These are phyloP conservation scores for Colletotrichum sp. DNA, from an alignment of 2,329 filamentous ascomycete species.

Conservation along the genomic window DNA sequence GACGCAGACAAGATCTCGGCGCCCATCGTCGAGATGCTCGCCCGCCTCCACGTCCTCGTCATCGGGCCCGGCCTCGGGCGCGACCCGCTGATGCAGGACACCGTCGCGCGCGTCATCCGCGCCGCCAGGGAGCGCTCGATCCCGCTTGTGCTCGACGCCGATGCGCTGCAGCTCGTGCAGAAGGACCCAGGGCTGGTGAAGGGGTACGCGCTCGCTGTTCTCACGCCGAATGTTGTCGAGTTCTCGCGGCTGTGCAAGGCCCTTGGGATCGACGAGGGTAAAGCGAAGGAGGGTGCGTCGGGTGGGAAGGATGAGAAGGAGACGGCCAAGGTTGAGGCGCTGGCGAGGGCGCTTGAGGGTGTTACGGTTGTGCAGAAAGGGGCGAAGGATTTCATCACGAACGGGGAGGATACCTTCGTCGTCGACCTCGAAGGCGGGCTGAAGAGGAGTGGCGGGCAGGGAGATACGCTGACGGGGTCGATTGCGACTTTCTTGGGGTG, in stretches of 20 bases:
- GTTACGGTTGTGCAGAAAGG: slow-evolving; percentile 95
- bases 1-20: slow-evolving; percentile 66
- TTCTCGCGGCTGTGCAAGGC: slow-evolving; percentile 82
- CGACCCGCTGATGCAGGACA: slow-evolving; percentile 88
- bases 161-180: slow-evolving; percentile 81
- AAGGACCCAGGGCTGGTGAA: slow-evolving; percentile 76
- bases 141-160: slow-evolving; percentile 89
- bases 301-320: slow-evolving; percentile 30
- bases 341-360: slow-evolving; percentile 80
- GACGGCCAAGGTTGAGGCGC: slow-evolving; percentile 59
- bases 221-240: slow-evolving; percentile 96
- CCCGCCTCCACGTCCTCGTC: slow-evolving; percentile 88
- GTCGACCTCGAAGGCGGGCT: slow-evolving; percentile 80
- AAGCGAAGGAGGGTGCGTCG: slow-evolving; percentile 33
- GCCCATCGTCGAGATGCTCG: slow-evolving; percentile 78
- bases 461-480: slow-evolving; percentile 90
- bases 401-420: slow-evolving; percentile 75
- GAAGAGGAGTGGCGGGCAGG: slow-evolving; percentile 93
- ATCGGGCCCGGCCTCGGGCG: slow-evolving; percentile 91
- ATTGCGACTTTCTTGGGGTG: slow-evolving; percentile 89
- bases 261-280: slow-evolving; percentile 65
- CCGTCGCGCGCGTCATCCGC: slow-evolving; percentile 77
- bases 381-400: slow-evolving; percentile 78
- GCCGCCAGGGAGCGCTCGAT: slow-evolving; percentile 75
- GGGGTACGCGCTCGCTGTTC: slow-evolving; percentile 81